phyloP scores from a whole-genome alignment of 2,329 filamentous ascomycete genomes.

The Colletotrichum lindemuthianum region DNA sequence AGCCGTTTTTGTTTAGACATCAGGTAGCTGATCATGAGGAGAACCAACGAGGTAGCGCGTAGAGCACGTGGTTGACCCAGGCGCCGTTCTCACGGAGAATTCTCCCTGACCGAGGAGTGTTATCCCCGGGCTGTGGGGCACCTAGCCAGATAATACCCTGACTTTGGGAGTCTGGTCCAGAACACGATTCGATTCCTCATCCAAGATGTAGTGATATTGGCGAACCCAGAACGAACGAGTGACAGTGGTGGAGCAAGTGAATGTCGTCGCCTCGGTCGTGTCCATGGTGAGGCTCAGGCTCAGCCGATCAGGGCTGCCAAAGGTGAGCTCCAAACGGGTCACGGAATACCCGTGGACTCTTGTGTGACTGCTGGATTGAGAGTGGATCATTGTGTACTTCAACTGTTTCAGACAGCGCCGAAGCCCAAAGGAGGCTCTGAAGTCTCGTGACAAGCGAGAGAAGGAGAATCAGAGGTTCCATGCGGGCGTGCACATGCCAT shows the following conservation, averaged over 20 bases:
- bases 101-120: neutral
- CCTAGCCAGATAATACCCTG: neutral
- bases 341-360: neutral
- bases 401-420: conserved; percentile 1
- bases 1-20: conserved; percentile 1
- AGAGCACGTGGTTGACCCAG: conserved; percentile 4
- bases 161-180: neutral
- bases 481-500: conserved; percentile 6
- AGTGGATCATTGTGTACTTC: neutral
- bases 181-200: conserved; percentile 14
- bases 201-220: neutral
- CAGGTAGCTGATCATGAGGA: conserved; percentile 1
- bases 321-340: neutral
- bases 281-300: conserved; percentile 9
- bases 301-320: neutral
- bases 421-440: conserved; percentile 20
- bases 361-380: conserved; percentile 1
- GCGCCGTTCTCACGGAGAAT: neutral
- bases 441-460: conserved; percentile 4
- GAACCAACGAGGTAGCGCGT: neutral
- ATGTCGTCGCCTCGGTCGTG: conserved; percentile 1
- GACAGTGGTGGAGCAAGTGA: conserved; percentile 9
- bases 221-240: conserved; percentile 7
- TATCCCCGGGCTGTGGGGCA: neutral
- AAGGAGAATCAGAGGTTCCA: neutral